Base-by-base conservation (phyloP, 345 rosid species). In the Eutrema yunnanense region DNA sequence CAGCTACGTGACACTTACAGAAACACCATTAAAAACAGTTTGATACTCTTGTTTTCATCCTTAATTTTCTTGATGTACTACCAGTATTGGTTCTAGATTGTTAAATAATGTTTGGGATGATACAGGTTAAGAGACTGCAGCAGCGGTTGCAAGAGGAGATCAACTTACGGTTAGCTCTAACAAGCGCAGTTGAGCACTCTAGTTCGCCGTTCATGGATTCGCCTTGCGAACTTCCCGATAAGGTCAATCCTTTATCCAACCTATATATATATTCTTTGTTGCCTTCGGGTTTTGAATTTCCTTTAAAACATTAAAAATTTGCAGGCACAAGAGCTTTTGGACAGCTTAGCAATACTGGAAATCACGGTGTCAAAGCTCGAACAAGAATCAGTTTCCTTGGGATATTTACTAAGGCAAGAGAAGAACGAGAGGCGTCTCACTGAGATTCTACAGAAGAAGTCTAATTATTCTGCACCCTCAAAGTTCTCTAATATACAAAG, bases 291-390 rank as follows among this genome's bases (percentile, higher is more conserved):
- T 16, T n/a, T 14, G 9, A 22, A 10, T 68, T 37, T 56, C 56
- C 22, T 67, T 0, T 0, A 9, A 1, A 52, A 3, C 53, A 43
- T 9, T 33, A 14, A 32, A 43, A 54, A 51, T 71, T 60, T 73
- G 65, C 79, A 90, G 97, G 90, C 90, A 40, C 87, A 82, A 75
- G 96, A 88, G 79, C 86, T 92, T 66, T 61, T 90, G 75, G 96
- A 86, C 67, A 80, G 90, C 73, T 76, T 90, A 78, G 86, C 96
- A 48, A 54, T 85, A 77, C 71, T 88, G 43, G 93, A 90, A 81
- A 82, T 79, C 72, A 81, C 87, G 1, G 88, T 92, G 49, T 83
- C 88, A 30, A 90, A 90, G 81, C 98, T 92, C 32, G 97, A 92
- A 75, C 82, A 87, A 81, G 90, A 92, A 81, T 81, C 80, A 2